A percentile compares a stretch with the other conserved stretches of the same genome.
phyloP scores from a whole-genome alignment of 2,329 filamentous ascomycete genomes.

The Phialophora verrucosa region DNA sequence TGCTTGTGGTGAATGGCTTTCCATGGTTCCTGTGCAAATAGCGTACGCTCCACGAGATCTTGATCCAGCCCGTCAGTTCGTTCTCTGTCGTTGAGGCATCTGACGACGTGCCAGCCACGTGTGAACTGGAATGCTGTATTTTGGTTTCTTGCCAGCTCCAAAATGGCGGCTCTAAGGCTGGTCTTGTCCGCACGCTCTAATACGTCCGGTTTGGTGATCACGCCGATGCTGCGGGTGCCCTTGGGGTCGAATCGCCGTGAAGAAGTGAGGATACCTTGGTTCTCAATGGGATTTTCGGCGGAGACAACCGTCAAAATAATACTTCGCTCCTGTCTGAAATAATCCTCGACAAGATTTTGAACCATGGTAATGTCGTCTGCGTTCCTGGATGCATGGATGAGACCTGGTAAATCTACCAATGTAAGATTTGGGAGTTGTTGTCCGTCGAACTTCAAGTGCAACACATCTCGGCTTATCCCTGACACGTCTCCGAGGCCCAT shows the following conservation, averaged over 20 bases:
- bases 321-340: conserved; percentile 50
- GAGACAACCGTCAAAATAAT: conserved; percentile 56
- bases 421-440: conserved; percentile 53
- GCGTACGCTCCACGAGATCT: conserved; percentile 29
- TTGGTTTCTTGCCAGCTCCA: conserved; percentile 44
- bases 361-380: conserved; percentile 57
- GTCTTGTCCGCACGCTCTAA: conserved; percentile 42
- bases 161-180: conserved; percentile 28
- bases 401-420: conserved; percentile 62
- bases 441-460: conserved; percentile 41
- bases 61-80: conserved; percentile 31
- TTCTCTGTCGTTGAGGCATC: conserved; percentile 43
- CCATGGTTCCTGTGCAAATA: conserved; percentile 36
- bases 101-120: conserved; percentile 49
- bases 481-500: conserved; percentile 39
- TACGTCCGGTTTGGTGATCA: conserved; percentile 54
- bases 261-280: conserved; percentile 47
- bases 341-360: conserved; percentile 50
- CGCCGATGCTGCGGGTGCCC: conserved; percentile 49
- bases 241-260: conserved; percentile 44
- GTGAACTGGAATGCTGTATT: conserved; percentile 41
- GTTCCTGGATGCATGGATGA: conserved; percentile 59
- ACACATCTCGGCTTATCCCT: conserved; percentile 46
- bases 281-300: conserved; percentile 49
- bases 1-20: conserved; percentile 26